Base-by-base conservation (phyloP, 2,329 filamentous ascomycete species). In the Ophiostoma sp. region DNA sequence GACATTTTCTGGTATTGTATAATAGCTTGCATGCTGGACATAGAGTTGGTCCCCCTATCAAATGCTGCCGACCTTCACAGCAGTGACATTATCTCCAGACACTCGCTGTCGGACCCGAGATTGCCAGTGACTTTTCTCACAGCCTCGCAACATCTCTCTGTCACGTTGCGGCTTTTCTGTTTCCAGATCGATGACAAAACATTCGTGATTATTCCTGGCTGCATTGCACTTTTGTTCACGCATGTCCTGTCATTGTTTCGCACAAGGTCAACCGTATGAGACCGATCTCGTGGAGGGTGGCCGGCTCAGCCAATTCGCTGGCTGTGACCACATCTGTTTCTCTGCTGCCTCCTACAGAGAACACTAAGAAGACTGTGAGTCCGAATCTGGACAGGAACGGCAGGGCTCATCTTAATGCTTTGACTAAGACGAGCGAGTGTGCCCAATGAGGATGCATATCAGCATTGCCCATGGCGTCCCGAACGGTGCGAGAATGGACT, bases 391-490 rank as follows among this genome's bases (percentile, higher is more conserved):
- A 57, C 23, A 27, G 52, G 23, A 57, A 57, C 52, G 52, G 27
- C 52, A 27, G 3, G 11, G 52, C 23, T 66, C 64, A 66, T 66
- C 60, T 66, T 13, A 27, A 41, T 44, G 35, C 35, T 20, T 35
- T 66, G 20, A 39, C 17, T n/a, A 35, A 44, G 44, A 7, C 39
- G 15, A 52, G 23, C 31, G 48, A 15, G 17, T 17, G 33, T 52
- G 71, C 36, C 80, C 79, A 81, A 82, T 82, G 72, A 78, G 57
- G 44, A 6, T 20, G 4, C 65, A 36, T 54, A 73, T 69, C 64
- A 39, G 35, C 62, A 23, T 39, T 39, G 15, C n/a, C 17, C 20
- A 39, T 65, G 8, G 17, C 8, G 35, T 65, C 33, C 35, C 27
- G 27, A 62, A 31, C 27, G 33, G n/a, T 27, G 13, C 15, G 23